Conservation (phyloP, 768 basidiomycete species). For the Rhodotorula taiwanensis region DNA sequence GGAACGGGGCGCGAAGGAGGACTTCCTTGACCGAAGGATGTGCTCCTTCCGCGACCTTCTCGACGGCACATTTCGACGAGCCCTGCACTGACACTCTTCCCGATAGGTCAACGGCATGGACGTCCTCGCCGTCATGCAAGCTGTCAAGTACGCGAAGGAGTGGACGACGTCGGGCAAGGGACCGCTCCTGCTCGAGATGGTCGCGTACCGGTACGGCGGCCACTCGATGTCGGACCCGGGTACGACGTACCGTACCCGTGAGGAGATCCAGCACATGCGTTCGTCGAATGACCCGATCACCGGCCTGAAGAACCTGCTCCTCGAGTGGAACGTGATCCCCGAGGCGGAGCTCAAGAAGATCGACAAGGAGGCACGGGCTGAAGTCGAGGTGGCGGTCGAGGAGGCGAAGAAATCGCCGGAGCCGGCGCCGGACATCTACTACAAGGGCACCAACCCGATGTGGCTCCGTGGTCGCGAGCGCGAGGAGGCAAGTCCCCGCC, state of each 20-base stretch:
- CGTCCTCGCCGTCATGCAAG: slow-evolving; percentile 80
- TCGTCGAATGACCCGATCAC: slow-evolving; percentile 91
- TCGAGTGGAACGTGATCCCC: slow-evolving; percentile 87
- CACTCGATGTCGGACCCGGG: slow-evolving; percentile 88
- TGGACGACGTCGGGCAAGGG: slow-evolving; percentile 83
- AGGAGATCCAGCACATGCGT: slow-evolving; percentile 95
- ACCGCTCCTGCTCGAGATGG: slow-evolving; percentile 87
- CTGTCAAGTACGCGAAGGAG: slow-evolving; percentile 74
- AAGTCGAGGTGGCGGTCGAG: slow-evolving; percentile 81
- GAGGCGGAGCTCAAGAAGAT: slow-evolving; percentile 85
- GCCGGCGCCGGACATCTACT: slow-evolving; percentile 57
- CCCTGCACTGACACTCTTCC: no score
- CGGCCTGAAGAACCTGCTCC: slow-evolving; percentile 83
- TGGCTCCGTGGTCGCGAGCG: slow-evolving; percentile 86
- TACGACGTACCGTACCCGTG: slow-evolving; percentile 96
- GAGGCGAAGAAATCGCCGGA: slow-evolving; percentile 80
- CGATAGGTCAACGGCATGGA: slow-evolving; percentile 98
- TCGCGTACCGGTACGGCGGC: slow-evolving; percentile 89
- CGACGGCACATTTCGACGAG: no score
- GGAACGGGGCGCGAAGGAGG: no score
- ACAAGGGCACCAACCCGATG: slow-evolving; percentile 75
- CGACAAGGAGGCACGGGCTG: slow-evolving; percentile 83
- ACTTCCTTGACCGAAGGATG: no score
- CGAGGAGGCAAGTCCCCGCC: slow-evolving; percentile 54
- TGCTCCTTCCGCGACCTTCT: no score